Evolutionary conservation across 768 basidiomycete species (phyloP).

Genomic region (Mycena olivaceomarginata): DNA sequence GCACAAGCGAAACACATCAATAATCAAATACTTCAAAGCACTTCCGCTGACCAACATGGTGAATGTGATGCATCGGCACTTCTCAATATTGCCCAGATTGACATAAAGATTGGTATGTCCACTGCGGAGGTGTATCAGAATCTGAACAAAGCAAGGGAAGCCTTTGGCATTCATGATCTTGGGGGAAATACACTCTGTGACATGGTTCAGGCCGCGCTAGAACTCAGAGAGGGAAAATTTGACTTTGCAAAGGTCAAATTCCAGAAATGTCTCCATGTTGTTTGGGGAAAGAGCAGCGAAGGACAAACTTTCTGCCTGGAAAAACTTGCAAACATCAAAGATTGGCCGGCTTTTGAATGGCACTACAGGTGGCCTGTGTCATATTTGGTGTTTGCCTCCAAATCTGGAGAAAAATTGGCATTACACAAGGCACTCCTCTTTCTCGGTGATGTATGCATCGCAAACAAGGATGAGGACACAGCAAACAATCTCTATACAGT

Average conservation of each 20-base stretch:
- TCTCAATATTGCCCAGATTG: background rate
- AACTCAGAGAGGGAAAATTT: background rate
- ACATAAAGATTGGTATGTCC: background rate
- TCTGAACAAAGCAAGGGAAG: background rate
- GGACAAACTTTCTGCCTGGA: background rate
- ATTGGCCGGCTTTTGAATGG: background rate
- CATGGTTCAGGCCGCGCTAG: background rate
- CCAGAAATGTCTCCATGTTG: background rate
- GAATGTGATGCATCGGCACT: too few species aligned
- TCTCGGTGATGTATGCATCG: background rate
- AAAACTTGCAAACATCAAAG: background rate
- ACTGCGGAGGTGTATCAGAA: background rate
- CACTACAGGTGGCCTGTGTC: background rate
- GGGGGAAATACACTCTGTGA: background rate
- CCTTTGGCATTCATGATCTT: background rate
- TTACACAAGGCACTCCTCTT: background rate
- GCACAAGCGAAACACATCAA: background rate
- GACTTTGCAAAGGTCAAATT: background rate
- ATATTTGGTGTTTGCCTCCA: background rate
- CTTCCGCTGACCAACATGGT: background rate
- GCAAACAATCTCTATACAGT: background rate
- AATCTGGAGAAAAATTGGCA: background rate
- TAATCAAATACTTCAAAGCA: background rate
- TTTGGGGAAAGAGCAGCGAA: background rate
- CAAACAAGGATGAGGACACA: background rate